A percentile compares a stretch with the other conserved stretches of the same genome.
Conservation (phyloP, 257 asterid species). For the Jacaranda copaia region DNA sequence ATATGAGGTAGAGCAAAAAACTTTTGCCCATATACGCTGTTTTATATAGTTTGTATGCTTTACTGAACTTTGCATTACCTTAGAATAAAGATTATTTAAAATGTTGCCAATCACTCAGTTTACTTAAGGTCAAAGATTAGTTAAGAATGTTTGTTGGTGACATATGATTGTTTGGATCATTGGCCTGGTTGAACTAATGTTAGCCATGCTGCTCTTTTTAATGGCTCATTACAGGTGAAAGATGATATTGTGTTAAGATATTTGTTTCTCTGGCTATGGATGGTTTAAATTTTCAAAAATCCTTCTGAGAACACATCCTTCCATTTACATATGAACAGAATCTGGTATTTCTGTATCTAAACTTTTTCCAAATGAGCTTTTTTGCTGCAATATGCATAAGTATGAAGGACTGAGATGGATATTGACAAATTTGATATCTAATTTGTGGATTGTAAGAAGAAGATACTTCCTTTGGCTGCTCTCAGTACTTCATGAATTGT, state of each 20-base stretch:
- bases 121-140: neutral
- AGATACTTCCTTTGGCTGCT: neutral
- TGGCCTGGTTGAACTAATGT: neutral
- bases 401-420: too few species aligned
- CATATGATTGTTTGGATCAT: neutral
- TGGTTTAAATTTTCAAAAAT: too few species aligned
- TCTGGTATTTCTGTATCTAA: too few species aligned
- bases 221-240: neutral
- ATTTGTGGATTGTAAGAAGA: neutral
- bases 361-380: too few species aligned
- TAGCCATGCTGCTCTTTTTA: neutral
- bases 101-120: neutral
- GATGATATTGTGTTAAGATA: neutral
- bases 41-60: neutral
- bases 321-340: too few species aligned
- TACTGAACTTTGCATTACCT: neutral
- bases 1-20: neutral
- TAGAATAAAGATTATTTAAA: neutral
- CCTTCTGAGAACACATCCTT: too few species aligned
- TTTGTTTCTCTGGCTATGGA: neutral
- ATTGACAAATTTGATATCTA: too few species aligned
- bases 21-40: neutral
- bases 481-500: slow-evolving; percentile 12
- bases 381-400: neutral
- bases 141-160: neutral